Conservation (phyloP, 2,329 filamentous ascomycete genomes). For the Ophiostoma quercus region DNA sequence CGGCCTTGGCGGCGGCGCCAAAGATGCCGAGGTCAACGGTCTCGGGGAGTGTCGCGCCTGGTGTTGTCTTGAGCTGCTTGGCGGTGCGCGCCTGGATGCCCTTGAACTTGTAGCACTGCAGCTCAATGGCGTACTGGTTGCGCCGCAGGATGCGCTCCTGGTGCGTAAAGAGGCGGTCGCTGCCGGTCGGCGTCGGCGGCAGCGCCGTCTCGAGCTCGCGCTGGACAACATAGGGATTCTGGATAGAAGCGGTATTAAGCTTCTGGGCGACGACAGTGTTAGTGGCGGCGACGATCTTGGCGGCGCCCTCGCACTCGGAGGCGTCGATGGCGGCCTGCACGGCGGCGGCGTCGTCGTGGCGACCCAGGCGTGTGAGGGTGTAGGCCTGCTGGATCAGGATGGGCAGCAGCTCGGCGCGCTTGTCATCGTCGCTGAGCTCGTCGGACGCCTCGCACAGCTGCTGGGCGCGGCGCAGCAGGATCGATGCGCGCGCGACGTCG, state of each 20-base stretch:
- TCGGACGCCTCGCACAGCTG: conserved; percentile 68
- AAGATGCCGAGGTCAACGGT: conserved; percentile 44
- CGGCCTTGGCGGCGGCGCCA: conserved; percentile 67
- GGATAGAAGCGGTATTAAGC: too few relatives aligned
- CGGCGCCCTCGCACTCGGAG: conserved; percentile 62
- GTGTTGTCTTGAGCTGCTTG: conserved; percentile 37
- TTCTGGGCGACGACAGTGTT: conserved; percentile 47
- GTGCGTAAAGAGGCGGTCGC: conserved; percentile 66
- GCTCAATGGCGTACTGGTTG: conserved; percentile 59
- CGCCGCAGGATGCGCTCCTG: conserved; percentile 58
- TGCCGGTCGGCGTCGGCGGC: conserved; percentile 45
- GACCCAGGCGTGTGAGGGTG: conserved; percentile 62
- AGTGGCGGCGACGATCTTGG: conserved; percentile 60
- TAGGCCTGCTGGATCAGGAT: conserved; percentile 74
- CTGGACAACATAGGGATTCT: conserved; percentile 65
- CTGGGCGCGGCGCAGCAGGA: conserved; percentile 64
- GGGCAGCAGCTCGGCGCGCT: conserved; percentile 65
- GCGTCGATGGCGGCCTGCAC: conserved; percentile 58
- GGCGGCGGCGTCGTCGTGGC: conserved; percentile 58
- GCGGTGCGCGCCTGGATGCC: conserved; percentile 52
- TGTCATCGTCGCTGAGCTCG: conserved; percentile 68
- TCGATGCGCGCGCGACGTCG: conserved; percentile 58
- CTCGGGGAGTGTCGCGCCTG: conserved; percentile 32
- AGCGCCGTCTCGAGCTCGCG: conserved; percentile 51
- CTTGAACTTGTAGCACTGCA: conserved; percentile 62